Evolutionary conservation across 768 basidiomycete genomes (phyloP), one percentile per base, ranked within the genome.

Genomic region (Russula earlei): DNA sequence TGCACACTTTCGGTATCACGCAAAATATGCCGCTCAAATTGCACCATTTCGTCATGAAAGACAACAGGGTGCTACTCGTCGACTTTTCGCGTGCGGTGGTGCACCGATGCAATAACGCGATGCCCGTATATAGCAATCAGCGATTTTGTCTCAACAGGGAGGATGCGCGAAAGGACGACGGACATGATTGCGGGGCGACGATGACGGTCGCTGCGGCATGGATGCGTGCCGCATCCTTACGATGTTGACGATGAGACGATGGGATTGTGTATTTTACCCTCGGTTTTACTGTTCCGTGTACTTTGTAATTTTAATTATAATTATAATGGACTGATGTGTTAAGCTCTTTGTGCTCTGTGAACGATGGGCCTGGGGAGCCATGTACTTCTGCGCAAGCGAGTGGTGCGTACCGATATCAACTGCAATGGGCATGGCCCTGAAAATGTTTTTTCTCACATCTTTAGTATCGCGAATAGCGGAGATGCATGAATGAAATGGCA

Each of bases 1-100:
- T 58, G 9, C 57, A 58, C 47, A 49, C 52, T 0, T 4, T 44
- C 9, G 57, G 52, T 22, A 49, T 54, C 36, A 54, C 52, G 10
- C 57, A 58, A 49, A 54, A 58, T 46, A 20, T 36, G 47, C 36
- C 45, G 20, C 52, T 58, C 27, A 41, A 58, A 22, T 20, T 58
- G 36, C 52, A 33, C 17, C 57, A 58, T 40, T 58, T 58, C n/a
- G 57, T 58, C 52, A 54, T 58, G 52, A 58, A 58, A n/a, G 52
- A 54, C 17, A 42, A 44, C 27, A 53, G 33, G 9, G 52, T 58
- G 20, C 34, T 58, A 11, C 47, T 58, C 1, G 27, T 58, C 47
- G 57, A 58, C 46, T 58, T 58, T 25, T 49, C 57, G 5, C 57
- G 52, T 12, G 57, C 57, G 17, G 41, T 54, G 20, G n/a, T 2